A percentile compares a stretch with the other conserved stretches of the same genome.
phyloP scores from a whole-genome alignment of 2,329 filamentous ascomycete species.

The Phialophora chinensis region DNA sequence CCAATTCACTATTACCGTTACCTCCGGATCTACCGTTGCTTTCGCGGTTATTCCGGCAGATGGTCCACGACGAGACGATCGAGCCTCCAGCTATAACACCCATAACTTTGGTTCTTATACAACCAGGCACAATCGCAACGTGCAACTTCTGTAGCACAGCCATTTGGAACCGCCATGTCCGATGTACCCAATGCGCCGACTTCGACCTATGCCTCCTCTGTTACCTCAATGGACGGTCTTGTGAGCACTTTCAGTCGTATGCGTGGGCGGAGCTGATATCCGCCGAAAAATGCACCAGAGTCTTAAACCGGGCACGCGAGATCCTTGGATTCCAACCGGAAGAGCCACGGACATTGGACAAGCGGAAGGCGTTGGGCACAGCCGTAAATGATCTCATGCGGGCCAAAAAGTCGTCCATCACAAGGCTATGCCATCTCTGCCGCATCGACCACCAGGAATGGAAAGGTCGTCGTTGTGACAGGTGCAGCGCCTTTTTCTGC shows the following conservation, averaged over 20 bases:
- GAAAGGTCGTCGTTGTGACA: conserved; percentile 45
- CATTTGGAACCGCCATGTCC: conserved; percentile 49
- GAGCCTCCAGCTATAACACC: conserved; percentile 37
- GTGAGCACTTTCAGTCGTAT: conserved; percentile 45
- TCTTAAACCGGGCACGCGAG: conserved; percentile 40
- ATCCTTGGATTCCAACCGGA: conserved; percentile 41
- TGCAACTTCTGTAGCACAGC: conserved; percentile 48
- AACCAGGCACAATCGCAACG: conserved; percentile 44
- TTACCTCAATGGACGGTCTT: conserved; percentile 46
- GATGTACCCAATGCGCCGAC: conserved; percentile 46
- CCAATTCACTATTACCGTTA: conserved; percentile 28
- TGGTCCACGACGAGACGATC: conserved; percentile 45
- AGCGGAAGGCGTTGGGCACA: conserved; percentile 41
- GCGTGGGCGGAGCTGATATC: conserved; percentile 46
- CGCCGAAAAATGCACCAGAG: conserved; percentile 40
- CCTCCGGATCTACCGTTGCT: conserved; percentile 43
- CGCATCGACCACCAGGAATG: conserved; percentile 46
- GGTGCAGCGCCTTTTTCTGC: conserved; percentile 47
- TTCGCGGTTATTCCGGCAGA: conserved; percentile 42
- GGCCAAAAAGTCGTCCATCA: conserved; percentile 38
- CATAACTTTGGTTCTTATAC: conserved; percentile 42
- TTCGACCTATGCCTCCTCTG: conserved; percentile 47
- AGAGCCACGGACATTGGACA: conserved; percentile 39
- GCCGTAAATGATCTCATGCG: conserved; percentile 44
- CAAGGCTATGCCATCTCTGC: conserved; percentile 46